These are phyloP conservation scores for Populus hybrid DNA, from an alignment of 441 rosid species.

Conservation along the genomic window DNA sequence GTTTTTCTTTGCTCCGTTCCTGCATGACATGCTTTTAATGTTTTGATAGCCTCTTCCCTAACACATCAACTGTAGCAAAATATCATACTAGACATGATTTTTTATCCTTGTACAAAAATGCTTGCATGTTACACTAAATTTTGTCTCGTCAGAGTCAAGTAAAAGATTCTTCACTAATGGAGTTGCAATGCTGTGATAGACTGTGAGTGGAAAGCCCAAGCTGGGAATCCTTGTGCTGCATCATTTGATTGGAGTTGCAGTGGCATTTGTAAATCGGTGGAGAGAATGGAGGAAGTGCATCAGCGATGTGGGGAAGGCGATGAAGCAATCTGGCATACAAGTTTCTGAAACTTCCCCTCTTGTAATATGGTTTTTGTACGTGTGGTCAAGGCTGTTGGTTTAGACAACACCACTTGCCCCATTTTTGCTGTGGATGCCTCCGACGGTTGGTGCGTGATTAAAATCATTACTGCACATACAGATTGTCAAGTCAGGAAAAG, in stretches of 20 bases:
- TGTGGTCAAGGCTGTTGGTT: not conserved
- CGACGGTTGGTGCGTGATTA: slow-evolving; percentile 32
- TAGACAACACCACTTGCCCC: slow-evolving; percentile 28
- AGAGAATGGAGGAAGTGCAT: slow-evolving; percentile 88
- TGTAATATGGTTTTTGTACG: slow-evolving; percentile 28
- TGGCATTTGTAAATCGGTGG: slow-evolving; percentile 85
- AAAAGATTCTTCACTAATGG: slow-evolving; percentile 1
- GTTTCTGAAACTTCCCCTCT: slow-evolving; percentile 42
- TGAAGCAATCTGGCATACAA: slow-evolving; percentile 81
- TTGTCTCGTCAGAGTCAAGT: not conserved
- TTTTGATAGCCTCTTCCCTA: too few species aligned
- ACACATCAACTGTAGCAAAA: not conserved
- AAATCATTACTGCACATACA: slow-evolving; percentile 37
- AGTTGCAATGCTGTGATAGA: slow-evolving; percentile 35
- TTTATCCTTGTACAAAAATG: not conserved
- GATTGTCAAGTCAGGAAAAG: slow-evolving; percentile 21
- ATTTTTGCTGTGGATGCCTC: slow-evolving; percentile 44
- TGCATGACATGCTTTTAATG: not conserved
- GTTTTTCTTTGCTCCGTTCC: not conserved
- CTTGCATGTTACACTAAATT: not conserved
- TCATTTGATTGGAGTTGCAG: slow-evolving; percentile 96
- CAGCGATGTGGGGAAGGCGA: slow-evolving; percentile 91
- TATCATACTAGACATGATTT: not conserved
- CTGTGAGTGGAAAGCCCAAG: slow-evolving; percentile 95
- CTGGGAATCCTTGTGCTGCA: slow-evolving; percentile 91